These are phyloP conservation scores for Rauvolfia tetraphylla DNA, from an alignment of 257 asterid species.

Conservation along the genomic window DNA sequence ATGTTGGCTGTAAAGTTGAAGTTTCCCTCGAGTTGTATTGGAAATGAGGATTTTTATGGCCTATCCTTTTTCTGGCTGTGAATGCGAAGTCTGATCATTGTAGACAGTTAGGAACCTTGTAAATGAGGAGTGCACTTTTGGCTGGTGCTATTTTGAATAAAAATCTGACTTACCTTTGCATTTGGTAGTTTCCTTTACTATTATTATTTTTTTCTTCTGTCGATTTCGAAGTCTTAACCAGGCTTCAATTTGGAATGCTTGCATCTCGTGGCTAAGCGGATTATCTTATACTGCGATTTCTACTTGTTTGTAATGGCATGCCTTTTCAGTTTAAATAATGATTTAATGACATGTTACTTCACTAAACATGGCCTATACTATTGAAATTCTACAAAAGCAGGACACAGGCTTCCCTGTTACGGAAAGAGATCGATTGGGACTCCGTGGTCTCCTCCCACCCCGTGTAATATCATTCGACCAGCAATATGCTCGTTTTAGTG, in stretches of 20 bases:
- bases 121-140: neutral
- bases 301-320: neutral
- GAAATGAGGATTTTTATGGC: neutral
- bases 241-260: neutral
- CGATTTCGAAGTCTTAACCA: neutral
- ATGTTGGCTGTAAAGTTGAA: neutral
- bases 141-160: neutral
- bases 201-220: too few species aligned
- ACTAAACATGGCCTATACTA: neutral
- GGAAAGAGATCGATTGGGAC: slow-evolving; percentile 93
- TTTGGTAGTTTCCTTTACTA: neutral
- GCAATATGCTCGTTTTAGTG: slow-evolving; percentile 94
- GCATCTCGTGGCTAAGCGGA: neutral
- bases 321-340: neutral
- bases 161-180: neutral
- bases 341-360: neutral
- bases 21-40: neutral
- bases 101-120: neutral
- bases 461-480: slow-evolving; percentile 97
- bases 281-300: neutral
- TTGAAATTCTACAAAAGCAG: slow-evolving; percentile 43
- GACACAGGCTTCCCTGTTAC: slow-evolving; percentile 95
- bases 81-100: neutral
- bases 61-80: neutral
- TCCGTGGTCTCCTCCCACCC: slow-evolving; percentile 98